Conservation (phyloP, 768 basidiomycete genomes). For the Lactarius tabidus region DNA sequence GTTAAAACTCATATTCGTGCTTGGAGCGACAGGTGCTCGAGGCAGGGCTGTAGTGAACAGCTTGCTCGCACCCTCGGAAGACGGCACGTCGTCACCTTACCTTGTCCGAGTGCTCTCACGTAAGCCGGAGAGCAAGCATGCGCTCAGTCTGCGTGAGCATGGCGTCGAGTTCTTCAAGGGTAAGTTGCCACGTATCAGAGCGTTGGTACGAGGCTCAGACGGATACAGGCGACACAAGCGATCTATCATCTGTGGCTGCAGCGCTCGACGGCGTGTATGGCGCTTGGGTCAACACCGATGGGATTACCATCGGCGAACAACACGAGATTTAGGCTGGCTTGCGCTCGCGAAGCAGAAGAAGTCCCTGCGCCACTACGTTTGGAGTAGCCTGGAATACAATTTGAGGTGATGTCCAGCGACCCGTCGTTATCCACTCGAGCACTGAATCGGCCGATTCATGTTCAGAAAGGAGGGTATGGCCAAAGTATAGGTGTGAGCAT, state of each 20-base stretch:
- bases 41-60: slow-evolving; percentile 38
- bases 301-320: slow-evolving; percentile 40
- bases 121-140: slow-evolving; percentile 33
- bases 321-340: slow-evolving; percentile 40
- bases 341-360: slow-evolving; percentile 34
- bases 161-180: slow-evolving; percentile 39
- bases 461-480: slow-evolving; percentile 25
- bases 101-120: slow-evolving; percentile 39
- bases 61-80: slow-evolving; percentile 33
- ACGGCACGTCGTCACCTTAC: slow-evolving; percentile 40
- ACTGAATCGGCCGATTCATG: not conserved
- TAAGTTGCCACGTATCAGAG: slow-evolving; percentile 4
- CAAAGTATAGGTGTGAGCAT: slow-evolving; percentile 38
- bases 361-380: slow-evolving; percentile 37
- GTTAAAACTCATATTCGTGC: slow-evolving; percentile 39
- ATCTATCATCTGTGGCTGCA: slow-evolving; percentile 29
- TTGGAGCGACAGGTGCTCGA: slow-evolving; percentile 44
- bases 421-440: not conserved
- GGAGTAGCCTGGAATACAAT: slow-evolving; percentile 39
- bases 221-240: slow-evolving; percentile 13
- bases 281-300: slow-evolving; percentile 36
- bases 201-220: not conserved
- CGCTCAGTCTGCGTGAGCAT: slow-evolving; percentile 33
- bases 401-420: slow-evolving; percentile 30
- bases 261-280: slow-evolving; percentile 36